These are phyloP conservation scores for Plasmodium billcollinsi DNA, from an alignment of 169 alveolate genomes.

Conservation along the genomic window DNA sequence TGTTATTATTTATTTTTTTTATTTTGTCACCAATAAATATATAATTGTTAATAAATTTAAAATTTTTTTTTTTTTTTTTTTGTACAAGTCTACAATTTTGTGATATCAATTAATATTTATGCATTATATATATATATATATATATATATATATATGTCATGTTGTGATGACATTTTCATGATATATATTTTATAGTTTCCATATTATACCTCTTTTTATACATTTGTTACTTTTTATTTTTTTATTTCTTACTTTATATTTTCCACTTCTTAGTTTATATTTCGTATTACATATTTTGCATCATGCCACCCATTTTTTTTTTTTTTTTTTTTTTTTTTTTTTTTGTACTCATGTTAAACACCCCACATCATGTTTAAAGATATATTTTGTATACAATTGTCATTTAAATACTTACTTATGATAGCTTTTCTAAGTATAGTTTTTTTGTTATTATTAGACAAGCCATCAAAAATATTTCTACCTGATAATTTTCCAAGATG, in stretches of 20 bases:
- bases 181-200: no score
- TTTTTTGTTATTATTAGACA: conserved; percentile 41
- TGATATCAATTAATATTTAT: no score
- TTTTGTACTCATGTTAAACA: not conserved
- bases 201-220: no score
- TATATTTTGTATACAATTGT: conserved; percentile 23
- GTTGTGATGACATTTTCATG: no score
- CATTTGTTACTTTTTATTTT: not conserved
- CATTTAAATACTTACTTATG: conserved; percentile 18
- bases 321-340: not conserved
- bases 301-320: not conserved
- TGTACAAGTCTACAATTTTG: no score
- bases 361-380: conserved; percentile 74
- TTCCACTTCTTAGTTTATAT: not conserved
- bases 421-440: conserved; percentile 35
- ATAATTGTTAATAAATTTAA: no score
- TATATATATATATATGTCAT: no score
- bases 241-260: not conserved
- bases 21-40: no score
- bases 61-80: no score
- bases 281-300: not conserved
- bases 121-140: no score
- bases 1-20: not conserved
- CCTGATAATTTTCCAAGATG: conserved; percentile 35
- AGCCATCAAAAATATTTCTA: conserved; percentile 22